These are phyloP conservation scores for Psidium friedrichsthalianum DNA, from an alignment of 345 rosid genomes.

Conservation along the genomic window DNA sequence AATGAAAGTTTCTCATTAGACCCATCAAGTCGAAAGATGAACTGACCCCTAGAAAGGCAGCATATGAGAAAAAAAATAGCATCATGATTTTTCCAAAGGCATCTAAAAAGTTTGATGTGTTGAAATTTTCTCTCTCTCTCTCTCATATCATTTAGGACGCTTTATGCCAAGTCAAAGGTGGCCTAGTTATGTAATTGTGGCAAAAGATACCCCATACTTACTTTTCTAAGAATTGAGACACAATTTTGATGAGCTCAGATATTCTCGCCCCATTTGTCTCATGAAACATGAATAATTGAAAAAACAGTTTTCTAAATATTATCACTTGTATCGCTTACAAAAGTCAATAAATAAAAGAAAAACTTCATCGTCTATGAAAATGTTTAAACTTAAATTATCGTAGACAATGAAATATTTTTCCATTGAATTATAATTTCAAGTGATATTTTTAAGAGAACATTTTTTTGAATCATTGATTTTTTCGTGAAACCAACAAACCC, in stretches of 20 bases:
- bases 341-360: neutral
- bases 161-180: neutral
- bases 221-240: neutral
- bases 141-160: neutral
- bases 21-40: neutral
- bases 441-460: neutral
- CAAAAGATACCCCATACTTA: neutral
- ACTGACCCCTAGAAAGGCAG: neutral
- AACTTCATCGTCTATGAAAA: too few species aligned
- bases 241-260: neutral
- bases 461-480: neutral
- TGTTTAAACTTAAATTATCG: too few species aligned
- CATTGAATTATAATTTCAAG: neutral
- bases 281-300: neutral
- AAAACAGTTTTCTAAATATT: neutral
- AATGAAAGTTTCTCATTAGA: neutral
- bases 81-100: neutral
- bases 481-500: fast-evolving
- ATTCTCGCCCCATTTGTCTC: neutral
- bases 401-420: neutral
- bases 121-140: neutral
- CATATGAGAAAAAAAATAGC: neutral
- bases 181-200: neutral
- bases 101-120: neutral
- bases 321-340: neutral